A percentile compares a stretch with the other conserved stretches of the same genome.
Conservation (phyloP, 2,329 filamentous ascomycete species). For the Neopestalotiopsis sp. region DNA sequence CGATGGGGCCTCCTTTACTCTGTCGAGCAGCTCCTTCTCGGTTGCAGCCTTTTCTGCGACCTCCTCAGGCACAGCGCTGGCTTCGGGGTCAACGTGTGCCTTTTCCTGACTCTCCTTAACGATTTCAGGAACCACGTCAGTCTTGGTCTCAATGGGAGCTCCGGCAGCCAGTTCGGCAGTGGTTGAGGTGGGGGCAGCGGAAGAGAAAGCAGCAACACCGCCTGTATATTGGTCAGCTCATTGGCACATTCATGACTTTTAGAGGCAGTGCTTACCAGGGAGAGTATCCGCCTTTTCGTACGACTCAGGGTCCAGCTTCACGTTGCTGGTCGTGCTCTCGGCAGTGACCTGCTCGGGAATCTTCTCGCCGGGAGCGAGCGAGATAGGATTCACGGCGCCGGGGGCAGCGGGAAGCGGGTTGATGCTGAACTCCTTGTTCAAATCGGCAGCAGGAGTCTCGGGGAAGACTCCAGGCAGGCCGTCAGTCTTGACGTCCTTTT, state of each 20-base stretch:
- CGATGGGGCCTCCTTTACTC: constrained; percentile 65
- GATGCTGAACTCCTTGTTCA: constrained; percentile 60
- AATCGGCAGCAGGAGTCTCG: constrained; percentile 66
- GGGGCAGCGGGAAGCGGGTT: constrained; percentile 67
- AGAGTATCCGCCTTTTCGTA: constrained; percentile 81
- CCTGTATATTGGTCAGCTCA: neutral
- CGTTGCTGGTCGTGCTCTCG: constrained; percentile 72
- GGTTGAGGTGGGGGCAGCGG: constrained; percentile 50
- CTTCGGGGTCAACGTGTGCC: constrained; percentile 69
- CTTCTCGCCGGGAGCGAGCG: constrained; percentile 79
- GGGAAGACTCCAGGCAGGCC: constrained; percentile 73
- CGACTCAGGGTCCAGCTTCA: constrained; percentile 81
- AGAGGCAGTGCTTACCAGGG: constrained; percentile 48
- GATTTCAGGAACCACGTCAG: constrained; percentile 59
- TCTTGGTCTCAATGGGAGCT: constrained; percentile 48
- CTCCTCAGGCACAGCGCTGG: constrained; percentile 68
- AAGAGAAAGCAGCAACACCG: constrained; percentile 26
- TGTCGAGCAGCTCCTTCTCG: constrained; percentile 73
- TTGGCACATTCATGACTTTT: neutral
- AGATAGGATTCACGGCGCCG: constrained; percentile 78
- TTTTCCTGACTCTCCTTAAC: constrained; percentile 76
- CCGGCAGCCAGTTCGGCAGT: constrained; percentile 47
- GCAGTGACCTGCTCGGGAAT: constrained; percentile 73
- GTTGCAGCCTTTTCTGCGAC: constrained; percentile 74
- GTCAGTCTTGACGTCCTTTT: constrained; percentile 40